phyloP scores from a whole-genome alignment of 305 asterid genomes.

The Plantago coronopus region DNA sequence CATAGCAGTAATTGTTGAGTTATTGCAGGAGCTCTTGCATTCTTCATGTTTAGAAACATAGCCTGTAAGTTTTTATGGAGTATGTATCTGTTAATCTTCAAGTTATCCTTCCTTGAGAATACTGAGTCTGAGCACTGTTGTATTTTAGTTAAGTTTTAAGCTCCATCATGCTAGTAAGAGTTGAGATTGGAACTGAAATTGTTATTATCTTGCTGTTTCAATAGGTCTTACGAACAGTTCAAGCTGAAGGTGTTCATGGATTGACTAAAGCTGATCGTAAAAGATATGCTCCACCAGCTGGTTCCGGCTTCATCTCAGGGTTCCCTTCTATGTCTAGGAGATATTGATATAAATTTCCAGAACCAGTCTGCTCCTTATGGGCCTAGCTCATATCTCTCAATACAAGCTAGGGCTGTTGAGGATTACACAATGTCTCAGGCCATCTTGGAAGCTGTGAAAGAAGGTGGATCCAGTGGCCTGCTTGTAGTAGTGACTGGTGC shows the following conservation, averaged over 20 bases:
- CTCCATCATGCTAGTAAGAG: too few relatives aligned
- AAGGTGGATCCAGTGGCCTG: constrained; percentile 67
- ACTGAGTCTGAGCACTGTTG: too few relatives aligned
- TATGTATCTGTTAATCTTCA: too few relatives aligned
- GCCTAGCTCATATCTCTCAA: constrained; percentile 80
- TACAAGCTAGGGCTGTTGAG: constrained; percentile 87
- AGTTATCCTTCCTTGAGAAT: too few relatives aligned
- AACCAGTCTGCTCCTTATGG: constrained; percentile 58
- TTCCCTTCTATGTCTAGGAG: constrained; percentile 70
- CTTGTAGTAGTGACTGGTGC: constrained; percentile 84
- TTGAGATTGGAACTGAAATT: not conserved
- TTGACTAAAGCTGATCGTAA: constrained; percentile 64
- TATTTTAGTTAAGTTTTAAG: too few relatives aligned
- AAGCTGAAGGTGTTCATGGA: constrained; percentile 80
- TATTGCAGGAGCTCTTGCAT: too few relatives aligned
- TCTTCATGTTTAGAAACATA: too few relatives aligned
- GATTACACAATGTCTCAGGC: constrained; percentile 83
- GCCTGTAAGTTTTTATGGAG: too few relatives aligned
- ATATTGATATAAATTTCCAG: constrained; percentile 42
- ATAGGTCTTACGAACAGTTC: constrained; percentile 80
- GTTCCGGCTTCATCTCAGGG: constrained; percentile 92
- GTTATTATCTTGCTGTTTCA: constrained; percentile 10
- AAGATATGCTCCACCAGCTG: constrained; percentile 90
- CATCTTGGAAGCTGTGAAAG: constrained; percentile 55
- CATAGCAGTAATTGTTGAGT: not conserved